Evolutionary conservation across 169 alveolate species (phyloP).

Genomic region (Plasmodium relictum): DNA sequence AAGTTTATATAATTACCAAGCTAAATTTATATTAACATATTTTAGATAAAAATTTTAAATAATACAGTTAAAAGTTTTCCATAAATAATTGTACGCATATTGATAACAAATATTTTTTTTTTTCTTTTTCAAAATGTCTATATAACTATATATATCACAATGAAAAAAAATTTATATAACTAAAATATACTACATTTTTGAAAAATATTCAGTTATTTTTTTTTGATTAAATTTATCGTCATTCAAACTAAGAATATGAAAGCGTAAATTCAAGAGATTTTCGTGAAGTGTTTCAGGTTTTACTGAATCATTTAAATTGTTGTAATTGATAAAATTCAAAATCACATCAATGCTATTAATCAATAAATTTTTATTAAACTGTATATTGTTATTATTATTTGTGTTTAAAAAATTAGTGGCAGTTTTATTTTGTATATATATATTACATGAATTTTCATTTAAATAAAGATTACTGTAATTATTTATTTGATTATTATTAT

Average conservation of each 20-base stretch:
- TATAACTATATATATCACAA: neutral
- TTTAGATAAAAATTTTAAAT: no score
- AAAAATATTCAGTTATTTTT: constrained; percentile 68
- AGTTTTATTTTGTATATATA: constrained; percentile 8
- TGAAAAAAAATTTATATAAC: neutral
- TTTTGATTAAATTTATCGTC: constrained; percentile 57
- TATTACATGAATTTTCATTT: constrained; percentile 9
- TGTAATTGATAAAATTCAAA: constrained; percentile 58
- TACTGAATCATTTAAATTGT: constrained; percentile 50
- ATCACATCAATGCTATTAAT: constrained; percentile 53
- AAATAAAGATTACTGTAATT: neutral
- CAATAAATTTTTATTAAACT: constrained; percentile 42
- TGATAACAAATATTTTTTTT: neutral
- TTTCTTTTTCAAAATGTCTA: neutral
- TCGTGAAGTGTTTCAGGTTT: constrained; percentile 52
- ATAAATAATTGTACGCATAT: neutral
- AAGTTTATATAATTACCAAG: constrained; percentile 83
- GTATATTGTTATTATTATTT: constrained; percentile 22
- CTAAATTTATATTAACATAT: constrained; percentile 53
- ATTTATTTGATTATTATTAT: constrained; percentile 2
- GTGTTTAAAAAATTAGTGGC: neutral
- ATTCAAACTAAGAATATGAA: constrained; percentile 60
- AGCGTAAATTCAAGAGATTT: constrained; percentile 63
- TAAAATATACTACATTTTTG: constrained; percentile 28
- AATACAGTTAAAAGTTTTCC: neutral